Evolutionary conservation across 2,329 filamentous ascomycete genomes (phyloP).

Genomic region (Alternaria ethzedia): DNA sequence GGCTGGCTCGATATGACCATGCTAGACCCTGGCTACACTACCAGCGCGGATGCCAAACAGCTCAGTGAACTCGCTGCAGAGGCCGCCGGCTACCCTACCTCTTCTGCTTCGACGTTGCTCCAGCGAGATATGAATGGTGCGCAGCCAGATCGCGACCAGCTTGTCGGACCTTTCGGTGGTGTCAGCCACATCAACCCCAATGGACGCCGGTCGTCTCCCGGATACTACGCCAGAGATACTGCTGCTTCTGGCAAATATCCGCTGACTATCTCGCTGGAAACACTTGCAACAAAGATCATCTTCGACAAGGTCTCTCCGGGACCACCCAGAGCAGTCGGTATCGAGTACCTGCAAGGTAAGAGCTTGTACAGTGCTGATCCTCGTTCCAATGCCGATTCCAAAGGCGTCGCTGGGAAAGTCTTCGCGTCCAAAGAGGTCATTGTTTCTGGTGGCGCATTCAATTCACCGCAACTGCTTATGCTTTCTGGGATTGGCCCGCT

Average conservation of each 20-base stretch:
- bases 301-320: conserved; percentile 9
- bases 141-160: background rate
- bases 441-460: conserved; percentile 59
- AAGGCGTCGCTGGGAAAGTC: conserved; percentile 22
- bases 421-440: conserved; percentile 33
- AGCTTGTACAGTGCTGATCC: conserved; percentile 49
- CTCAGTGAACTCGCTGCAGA: conserved; percentile 14
- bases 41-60: conserved; percentile 23
- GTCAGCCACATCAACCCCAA: background rate
- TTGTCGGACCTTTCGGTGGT: background rate
- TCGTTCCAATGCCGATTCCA: conserved; percentile 41
- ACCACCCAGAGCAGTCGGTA: conserved; percentile 54
- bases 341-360: conserved; percentile 48
- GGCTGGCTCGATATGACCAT: conserved; percentile 38
- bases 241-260: conserved; percentile 40
- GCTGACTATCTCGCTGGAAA: conserved; percentile 59
- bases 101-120: background rate
- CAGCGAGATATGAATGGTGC: background rate
- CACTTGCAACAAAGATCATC: background rate
- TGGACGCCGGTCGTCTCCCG: background rate
- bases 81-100: background rate
- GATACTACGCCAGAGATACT: background rate
- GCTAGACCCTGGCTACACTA: conserved; percentile 28
- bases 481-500: conserved; percentile 66
- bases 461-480: conserved; percentile 68